Percentiles rank a stretch among this genome's conserved stretches.
phyloP scores from a whole-genome alignment of 495 filamentous ascomycete genomes.

The Xylaria cubensis region DNA sequence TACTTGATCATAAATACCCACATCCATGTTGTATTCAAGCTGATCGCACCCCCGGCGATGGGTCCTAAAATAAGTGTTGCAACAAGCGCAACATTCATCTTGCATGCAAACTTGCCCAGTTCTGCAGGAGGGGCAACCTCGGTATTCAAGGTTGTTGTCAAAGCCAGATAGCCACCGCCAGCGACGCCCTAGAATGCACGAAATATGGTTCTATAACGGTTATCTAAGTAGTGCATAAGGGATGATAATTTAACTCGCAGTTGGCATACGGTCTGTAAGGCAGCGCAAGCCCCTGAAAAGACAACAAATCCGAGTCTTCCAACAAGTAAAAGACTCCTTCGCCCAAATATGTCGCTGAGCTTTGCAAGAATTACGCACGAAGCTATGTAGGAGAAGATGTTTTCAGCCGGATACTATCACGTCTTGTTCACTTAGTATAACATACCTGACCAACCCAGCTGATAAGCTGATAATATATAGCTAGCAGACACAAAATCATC shows the following conservation, averaged over 20 bases:
- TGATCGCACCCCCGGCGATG: neutral
- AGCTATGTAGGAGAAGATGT: neutral
- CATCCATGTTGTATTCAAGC: neutral
- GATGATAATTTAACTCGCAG: no score
- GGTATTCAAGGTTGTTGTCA: neutral
- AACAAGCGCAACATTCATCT: neutral
- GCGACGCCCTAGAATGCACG: neutral
- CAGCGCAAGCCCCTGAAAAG: neutral
- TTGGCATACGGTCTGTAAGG: neutral
- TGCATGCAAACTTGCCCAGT: neutral
- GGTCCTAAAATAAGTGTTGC: neutral
- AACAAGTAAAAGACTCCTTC: neutral
- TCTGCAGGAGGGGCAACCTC: neutral
- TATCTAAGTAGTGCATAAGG: no score
- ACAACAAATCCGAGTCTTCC: neutral
- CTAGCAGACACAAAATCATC: neutral
- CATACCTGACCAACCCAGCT: neutral
- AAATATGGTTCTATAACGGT: neutral
- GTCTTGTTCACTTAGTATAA: neutral
- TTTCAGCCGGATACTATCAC: no score
- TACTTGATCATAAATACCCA: neutral
- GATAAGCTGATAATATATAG: neutral
- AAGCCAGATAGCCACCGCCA: neutral
- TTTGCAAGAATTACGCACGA: neutral
- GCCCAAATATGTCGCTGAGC: neutral